Percentiles rank a stretch among this genome's conserved stretches.
phyloP scores from a whole-genome alignment of 768 basidiomycete genomes.

The Trametes gibbosa region DNA sequence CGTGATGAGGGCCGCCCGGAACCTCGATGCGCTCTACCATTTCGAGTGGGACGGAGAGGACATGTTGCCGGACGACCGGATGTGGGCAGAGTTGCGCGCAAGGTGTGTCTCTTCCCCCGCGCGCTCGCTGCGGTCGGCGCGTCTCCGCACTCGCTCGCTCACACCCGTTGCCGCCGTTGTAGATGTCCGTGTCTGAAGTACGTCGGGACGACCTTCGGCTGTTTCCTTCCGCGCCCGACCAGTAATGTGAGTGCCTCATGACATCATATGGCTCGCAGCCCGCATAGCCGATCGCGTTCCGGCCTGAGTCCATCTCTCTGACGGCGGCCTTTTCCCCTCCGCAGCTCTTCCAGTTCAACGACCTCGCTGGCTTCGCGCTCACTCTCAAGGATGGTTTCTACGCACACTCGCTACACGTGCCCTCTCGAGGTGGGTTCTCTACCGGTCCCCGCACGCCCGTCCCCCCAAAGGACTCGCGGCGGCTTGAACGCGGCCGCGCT shows the following conservation, averaged over 20 bases:
- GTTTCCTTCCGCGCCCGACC: constrained; percentile 50
- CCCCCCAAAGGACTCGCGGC: background rate
- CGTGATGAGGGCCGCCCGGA: constrained; percentile 45
- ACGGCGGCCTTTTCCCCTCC: background rate
- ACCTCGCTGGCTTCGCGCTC: constrained; percentile 61
- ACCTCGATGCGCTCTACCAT: constrained; percentile 59
- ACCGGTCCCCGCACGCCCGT: too few relatives aligned
- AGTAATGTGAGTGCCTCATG: constrained; percentile 54
- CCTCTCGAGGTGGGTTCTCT: constrained; percentile 51
- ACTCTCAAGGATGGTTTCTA: constrained; percentile 63
- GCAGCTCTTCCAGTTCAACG: constrained; percentile 68
- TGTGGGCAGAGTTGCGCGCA: constrained; percentile 73
- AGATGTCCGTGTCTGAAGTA: constrained; percentile 68
- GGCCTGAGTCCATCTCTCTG: background rate
- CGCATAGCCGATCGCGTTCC: too few relatives aligned
- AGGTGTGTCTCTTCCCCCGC: constrained; percentile 43
- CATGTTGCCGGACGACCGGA: constrained; percentile 61
- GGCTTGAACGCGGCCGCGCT: constrained; percentile 1
- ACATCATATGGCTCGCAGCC: background rate
- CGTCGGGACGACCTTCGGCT: constrained; percentile 61
- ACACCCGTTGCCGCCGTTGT: background rate
- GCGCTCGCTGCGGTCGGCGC: too few relatives aligned
- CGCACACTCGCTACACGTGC: constrained; percentile 52
- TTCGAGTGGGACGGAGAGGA: constrained; percentile 73
- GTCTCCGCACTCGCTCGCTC: background rate